These are phyloP conservation scores for Stagonosporopsis cucurbitacearum DNA, from an alignment of 2,329 filamentous ascomycete genomes.

Conservation along the genomic window DNA sequence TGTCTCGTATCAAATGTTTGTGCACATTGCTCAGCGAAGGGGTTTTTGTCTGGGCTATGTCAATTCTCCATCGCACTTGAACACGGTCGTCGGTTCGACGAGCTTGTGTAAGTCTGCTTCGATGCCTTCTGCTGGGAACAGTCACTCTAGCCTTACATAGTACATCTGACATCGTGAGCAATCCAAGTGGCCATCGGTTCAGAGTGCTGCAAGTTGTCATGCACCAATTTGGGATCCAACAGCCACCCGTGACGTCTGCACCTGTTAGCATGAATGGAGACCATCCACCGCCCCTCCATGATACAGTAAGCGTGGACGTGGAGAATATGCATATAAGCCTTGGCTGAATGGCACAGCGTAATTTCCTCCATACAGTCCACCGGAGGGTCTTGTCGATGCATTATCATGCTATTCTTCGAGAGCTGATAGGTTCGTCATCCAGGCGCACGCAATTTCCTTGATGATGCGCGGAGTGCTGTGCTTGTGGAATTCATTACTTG, in stretches of 20 bases:
- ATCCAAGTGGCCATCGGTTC: not conserved
- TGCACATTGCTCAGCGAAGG: not conserved
- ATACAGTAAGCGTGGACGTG: not conserved
- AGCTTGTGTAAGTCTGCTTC: not conserved
- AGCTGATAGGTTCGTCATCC: not conserved
- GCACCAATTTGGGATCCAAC: not conserved
- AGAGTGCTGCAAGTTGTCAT: not conserved
- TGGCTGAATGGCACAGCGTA: not conserved
- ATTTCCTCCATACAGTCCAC: not conserved
- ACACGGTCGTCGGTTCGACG: not conserved
- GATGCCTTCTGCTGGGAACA: not conserved
- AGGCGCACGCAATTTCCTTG: not conserved
- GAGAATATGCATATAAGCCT: not conserved
- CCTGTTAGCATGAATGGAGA: not conserved
- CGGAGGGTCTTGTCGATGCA: not conserved
- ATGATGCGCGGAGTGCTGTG: not conserved
- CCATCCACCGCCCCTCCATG: not conserved
- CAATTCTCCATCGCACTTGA: not conserved
- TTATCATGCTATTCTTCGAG: not conserved
- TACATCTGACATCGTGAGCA: not conserved
- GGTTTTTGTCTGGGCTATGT: not conserved
- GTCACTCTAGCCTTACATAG: not conserved
- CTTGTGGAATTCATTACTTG: not conserved
- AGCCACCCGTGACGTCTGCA: not conserved
- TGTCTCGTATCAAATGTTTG: not conserved